Evolutionary conservation across 495 filamentous ascomycete genomes (phyloP).

Genomic region (Lichina pygmaea): DNA sequence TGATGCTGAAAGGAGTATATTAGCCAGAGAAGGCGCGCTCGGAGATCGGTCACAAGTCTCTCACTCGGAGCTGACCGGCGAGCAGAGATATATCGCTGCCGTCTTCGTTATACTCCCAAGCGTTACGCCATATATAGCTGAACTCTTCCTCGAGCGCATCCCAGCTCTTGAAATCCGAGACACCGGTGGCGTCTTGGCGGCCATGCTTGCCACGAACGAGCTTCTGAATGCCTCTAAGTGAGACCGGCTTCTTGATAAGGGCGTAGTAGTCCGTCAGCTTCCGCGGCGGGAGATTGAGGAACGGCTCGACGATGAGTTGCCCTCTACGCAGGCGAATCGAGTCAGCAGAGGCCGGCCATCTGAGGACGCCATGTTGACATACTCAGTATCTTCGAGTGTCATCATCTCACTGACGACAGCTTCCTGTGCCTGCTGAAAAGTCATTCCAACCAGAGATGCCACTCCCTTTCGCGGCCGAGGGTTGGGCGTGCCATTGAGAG

Average conservation of each 20-base stretch:
- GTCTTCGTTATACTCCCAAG: conserved; percentile 70
- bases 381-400: conserved; percentile 31
- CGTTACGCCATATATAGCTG: conserved; percentile 61
- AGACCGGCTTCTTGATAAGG: conserved; percentile 45
- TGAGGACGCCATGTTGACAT: conserved; percentile 7
- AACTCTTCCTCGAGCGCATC: conserved; percentile 50
- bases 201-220: conserved; percentile 39
- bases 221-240: conserved; percentile 42
- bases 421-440: conserved; percentile 57
- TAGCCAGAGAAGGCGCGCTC: not conserved
- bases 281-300: conserved; percentile 36
- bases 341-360: not conserved
- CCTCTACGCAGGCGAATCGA: conserved; percentile 10
- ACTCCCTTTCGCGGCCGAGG: no score
- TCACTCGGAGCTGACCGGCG: conserved; percentile 48
- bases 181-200: conserved; percentile 30
- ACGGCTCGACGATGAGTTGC: conserved; percentile 30
- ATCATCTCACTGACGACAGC: conserved; percentile 47
- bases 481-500: no score
- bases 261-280: conserved; percentile 48
- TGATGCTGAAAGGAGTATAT: conserved; percentile 21
- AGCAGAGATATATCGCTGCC: conserved; percentile 48
- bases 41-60: not conserved
- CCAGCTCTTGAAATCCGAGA: conserved; percentile 54
- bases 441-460: conserved; percentile 21